Evolutionary conservation across 768 basidiomycete species (phyloP).

Genomic region (Podaxis mareebaensis): DNA sequence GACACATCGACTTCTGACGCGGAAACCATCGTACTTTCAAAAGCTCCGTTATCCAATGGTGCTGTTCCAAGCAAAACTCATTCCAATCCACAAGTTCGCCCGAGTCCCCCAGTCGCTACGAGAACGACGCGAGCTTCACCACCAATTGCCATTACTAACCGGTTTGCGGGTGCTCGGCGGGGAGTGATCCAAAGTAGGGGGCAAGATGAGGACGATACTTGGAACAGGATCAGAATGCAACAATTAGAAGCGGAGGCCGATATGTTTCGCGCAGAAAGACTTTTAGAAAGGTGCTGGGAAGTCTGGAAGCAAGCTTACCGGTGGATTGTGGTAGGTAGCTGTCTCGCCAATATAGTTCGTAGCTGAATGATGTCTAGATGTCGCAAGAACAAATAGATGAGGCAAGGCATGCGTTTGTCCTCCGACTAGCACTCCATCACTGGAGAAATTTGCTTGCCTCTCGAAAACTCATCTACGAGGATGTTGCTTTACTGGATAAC

Average conservation of each 20-base stretch:
- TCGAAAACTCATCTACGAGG: conserved; percentile 39
- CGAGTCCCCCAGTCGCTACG: neutral
- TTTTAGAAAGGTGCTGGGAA: conserved; percentile 72
- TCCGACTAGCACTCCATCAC: conserved; percentile 56
- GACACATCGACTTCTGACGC: conserved; percentile 8
- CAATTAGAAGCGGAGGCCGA: conserved; percentile 74
- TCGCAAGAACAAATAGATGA: conserved; percentile 67
- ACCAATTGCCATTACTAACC: neutral
- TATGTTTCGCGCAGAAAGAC: conserved; percentile 58
- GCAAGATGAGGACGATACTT: conserved; percentile 71
- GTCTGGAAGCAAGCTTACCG: conserved; percentile 71
- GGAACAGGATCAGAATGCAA: conserved; percentile 73
- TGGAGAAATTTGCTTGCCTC: conserved; percentile 54
- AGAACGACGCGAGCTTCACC: neutral
- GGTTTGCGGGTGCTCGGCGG: conserved; percentile 28
- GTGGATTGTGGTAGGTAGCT: conserved; percentile 69
- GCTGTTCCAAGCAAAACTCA: neutral
- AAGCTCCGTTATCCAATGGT: neutral
- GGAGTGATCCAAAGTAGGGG: conserved; percentile 30
- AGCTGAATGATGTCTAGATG: conserved; percentile 45
- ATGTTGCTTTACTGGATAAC: conserved; percentile 45
- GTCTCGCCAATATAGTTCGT: no score
- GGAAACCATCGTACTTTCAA: conserved; percentile 3
- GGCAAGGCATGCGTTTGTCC: conserved; percentile 66
- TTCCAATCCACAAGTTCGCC: neutral